A percentile compares a stretch with the other conserved stretches of the same genome.
phyloP scores from a whole-genome alignment of 768 basidiomycete genomes.

The Phylloporus arenicola region DNA sequence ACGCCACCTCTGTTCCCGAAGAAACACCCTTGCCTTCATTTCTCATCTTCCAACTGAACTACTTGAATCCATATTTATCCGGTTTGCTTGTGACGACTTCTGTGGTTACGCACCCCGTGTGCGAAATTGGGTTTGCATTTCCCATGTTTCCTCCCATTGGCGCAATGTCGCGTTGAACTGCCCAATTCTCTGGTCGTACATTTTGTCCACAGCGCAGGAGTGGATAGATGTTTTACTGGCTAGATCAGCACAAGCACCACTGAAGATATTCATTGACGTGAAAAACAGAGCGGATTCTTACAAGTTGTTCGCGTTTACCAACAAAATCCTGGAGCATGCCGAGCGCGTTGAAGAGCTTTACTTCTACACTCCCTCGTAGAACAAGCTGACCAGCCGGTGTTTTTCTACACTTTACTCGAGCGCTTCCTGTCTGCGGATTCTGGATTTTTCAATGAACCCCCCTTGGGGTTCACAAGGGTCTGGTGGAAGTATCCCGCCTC shows the following conservation, averaged over 20 bases:
- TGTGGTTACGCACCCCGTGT: background rate
- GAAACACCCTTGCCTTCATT: conserved; percentile 7
- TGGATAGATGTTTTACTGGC: conserved; percentile 38
- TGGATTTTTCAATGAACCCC: background rate
- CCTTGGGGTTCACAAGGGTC: background rate
- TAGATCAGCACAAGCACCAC: conserved; percentile 42
- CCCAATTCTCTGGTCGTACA: conserved; percentile 6
- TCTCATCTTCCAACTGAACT: conserved; percentile 9
- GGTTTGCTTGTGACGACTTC: background rate
- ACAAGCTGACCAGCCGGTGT: too few relatives aligned
- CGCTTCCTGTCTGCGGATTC: background rate
- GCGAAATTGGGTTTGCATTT: background rate
- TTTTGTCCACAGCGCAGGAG: conserved; percentile 25
- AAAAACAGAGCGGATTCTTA: too few relatives aligned
- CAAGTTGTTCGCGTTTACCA: background rate
- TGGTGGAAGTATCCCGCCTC: background rate
- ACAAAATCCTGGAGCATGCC: background rate
- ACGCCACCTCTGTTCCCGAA: background rate
- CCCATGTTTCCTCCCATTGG: too few relatives aligned
- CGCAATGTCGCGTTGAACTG: too few relatives aligned
- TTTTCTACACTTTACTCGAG: background rate
- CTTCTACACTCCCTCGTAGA: background rate
- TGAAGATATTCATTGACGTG: too few relatives aligned
- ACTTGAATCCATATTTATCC: conserved; percentile 10
- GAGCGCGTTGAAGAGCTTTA: background rate